Evolutionary conservation across 768 basidiomycete genomes (phyloP).

Genomic region (Coprinellus micaceus): DNA sequence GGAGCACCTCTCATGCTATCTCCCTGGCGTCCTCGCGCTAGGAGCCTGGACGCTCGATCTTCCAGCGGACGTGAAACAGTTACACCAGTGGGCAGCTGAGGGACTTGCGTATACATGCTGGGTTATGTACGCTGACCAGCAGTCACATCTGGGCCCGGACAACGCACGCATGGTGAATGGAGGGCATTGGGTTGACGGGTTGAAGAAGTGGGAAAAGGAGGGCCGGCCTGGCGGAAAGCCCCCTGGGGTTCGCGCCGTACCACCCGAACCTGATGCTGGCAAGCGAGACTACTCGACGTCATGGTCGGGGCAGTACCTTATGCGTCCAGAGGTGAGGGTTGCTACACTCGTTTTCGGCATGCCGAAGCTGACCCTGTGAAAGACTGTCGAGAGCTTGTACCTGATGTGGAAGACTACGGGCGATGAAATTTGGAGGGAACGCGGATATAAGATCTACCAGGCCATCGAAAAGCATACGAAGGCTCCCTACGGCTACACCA

Average conservation of each 20-base stretch:
- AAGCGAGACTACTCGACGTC: slow-evolving; percentile 37
- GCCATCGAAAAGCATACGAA: slow-evolving; percentile 46
- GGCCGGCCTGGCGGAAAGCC: slow-evolving; percentile 26
- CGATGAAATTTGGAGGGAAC: slow-evolving; percentile 47
- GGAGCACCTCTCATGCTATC: slow-evolving; percentile 64
- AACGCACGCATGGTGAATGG: slow-evolving; percentile 34
- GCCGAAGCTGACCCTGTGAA: neutral
- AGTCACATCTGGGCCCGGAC: slow-evolving; percentile 64
- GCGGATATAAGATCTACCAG: slow-evolving; percentile 46
- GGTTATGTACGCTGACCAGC: slow-evolving; percentile 59
- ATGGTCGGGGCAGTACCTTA: slow-evolving; percentile 34
- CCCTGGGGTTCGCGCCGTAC: slow-evolving; percentile 19
- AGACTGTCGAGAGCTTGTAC: slow-evolving; percentile 55
- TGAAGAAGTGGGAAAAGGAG: slow-evolving; percentile 40
- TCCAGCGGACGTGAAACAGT: slow-evolving; percentile 32
- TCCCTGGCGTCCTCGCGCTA: slow-evolving; percentile 59
- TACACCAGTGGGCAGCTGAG: slow-evolving; percentile 58
- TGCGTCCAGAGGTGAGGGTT: slow-evolving; percentile 45
- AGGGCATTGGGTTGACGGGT: slow-evolving; percentile 35
- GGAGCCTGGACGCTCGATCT: slow-evolving; percentile 41
- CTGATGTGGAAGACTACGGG: slow-evolving; percentile 52
- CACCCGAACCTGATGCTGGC: slow-evolving; percentile 12
- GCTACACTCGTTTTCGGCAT: too few relatives aligned
- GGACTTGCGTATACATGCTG: slow-evolving; percentile 62
- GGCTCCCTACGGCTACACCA: slow-evolving; percentile 45